phyloP scores from a whole-genome alignment of 176 grass and related monocot species.

The Triticum dicoccoides region DNA sequence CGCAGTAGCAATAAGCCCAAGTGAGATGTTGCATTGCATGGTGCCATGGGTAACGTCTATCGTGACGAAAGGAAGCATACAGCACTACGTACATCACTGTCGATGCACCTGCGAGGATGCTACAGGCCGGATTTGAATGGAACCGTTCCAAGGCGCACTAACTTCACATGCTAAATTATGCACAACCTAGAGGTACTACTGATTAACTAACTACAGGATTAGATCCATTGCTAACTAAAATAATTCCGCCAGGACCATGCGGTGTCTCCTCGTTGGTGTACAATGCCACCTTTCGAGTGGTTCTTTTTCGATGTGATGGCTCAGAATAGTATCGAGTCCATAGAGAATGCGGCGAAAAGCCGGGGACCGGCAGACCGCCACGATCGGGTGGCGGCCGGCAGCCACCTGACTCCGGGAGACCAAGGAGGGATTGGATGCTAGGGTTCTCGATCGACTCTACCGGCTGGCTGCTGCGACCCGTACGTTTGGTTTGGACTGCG shows the following conservation, averaged over 20 bases:
- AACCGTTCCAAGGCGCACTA: background rate
- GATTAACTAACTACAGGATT: too few relatives aligned
- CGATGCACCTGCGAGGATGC: constrained; percentile 7
- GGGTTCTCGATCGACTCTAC: too few relatives aligned
- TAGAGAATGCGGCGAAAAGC: background rate
- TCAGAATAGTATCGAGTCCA: background rate
- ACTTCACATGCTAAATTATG: constrained; percentile 4
- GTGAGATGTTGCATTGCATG: background rate
- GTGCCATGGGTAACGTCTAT: background rate
- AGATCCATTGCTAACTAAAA: background rate
- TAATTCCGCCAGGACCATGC: background rate
- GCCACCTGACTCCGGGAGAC: background rate
- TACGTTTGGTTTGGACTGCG: background rate
- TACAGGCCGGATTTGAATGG: background rate
- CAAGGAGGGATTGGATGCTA: background rate
- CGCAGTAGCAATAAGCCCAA: too few relatives aligned
- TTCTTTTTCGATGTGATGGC: background rate
- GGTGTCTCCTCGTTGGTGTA: background rate
- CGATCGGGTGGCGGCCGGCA: background rate
- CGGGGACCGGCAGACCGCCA: background rate
- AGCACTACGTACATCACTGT: background rate
- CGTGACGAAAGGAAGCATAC: background rate
- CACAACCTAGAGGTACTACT: too few relatives aligned
- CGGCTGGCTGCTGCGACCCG: background rate
- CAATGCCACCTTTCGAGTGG: background rate